Evolutionary conservation across 768 basidiomycete species (phyloP).

Genomic region (Hemileccinum rubropunctum): DNA sequence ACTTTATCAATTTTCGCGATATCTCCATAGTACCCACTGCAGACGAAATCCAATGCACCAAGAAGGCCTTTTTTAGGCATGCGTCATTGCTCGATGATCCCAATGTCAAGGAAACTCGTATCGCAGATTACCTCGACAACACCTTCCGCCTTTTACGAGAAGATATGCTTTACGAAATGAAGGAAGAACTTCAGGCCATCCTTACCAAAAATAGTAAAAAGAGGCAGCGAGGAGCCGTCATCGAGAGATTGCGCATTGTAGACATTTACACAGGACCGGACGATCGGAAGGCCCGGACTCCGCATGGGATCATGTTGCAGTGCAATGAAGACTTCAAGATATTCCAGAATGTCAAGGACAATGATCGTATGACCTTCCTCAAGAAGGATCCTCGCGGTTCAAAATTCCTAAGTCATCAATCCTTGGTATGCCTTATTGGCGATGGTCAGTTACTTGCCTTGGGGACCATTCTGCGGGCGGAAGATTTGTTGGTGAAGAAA

Average conservation of each 20-base stretch:
- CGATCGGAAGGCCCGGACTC: slow-evolving; percentile 28
- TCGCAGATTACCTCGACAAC: slow-evolving; percentile 57
- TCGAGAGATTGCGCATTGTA: slow-evolving; percentile 37
- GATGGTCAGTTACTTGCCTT: slow-evolving; percentile 51
- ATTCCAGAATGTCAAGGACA: slow-evolving; percentile 31
- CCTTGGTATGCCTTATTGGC: slow-evolving; percentile 49
- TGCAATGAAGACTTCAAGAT: slow-evolving; percentile 37
- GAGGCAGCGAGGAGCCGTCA: slow-evolving; percentile 34
- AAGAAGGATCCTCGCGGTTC: slow-evolving; percentile 34
- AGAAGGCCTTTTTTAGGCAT: slow-evolving; percentile 48
- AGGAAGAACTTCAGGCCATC: slow-evolving; percentile 50
- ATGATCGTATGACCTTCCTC: slow-evolving; percentile 38
- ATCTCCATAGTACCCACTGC: slow-evolving; percentile 66
- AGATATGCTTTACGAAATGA: slow-evolving; percentile 57
- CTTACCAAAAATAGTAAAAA: slow-evolving; percentile 38
- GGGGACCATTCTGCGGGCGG: slow-evolving; percentile 52
- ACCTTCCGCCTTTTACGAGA: slow-evolving; percentile 65
- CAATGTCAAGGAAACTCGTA: slow-evolving; percentile 33
- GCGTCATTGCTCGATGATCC: slow-evolving; percentile 44
- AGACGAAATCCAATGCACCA: slow-evolving; percentile 48
- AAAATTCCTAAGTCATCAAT: slow-evolving; percentile 51
- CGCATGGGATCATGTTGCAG: slow-evolving; percentile 42
- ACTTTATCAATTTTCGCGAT: slow-evolving; percentile 55
- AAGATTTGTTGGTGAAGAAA: slow-evolving; percentile 45
- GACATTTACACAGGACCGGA: slow-evolving; percentile 35